Evolutionary conservation across 139 green algal species (phyloP).

Genomic region (Edaphochlamys debaryana): DNA sequence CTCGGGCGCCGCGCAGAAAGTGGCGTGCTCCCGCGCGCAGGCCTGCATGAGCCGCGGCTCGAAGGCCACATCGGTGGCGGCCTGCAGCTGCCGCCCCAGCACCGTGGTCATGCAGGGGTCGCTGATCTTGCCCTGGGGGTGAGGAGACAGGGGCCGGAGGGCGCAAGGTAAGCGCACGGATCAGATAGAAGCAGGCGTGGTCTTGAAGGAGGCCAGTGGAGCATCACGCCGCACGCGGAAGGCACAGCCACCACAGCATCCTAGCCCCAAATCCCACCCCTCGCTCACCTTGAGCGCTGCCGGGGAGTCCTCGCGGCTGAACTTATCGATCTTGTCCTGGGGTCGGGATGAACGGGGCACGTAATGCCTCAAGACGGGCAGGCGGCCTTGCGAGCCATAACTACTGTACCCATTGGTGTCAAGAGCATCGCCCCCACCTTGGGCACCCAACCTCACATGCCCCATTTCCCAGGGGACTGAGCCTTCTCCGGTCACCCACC

Average conservation of each 20-base stretch:
- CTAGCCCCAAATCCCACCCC: no score
- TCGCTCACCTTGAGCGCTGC: slow-evolving; percentile 24
- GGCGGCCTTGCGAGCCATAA: no score
- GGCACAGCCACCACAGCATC: no score
- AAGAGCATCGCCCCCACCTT: no score
- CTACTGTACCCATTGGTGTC: no score
- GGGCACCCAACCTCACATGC: no score
- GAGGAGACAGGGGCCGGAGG: background rate
- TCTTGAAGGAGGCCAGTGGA: background rate
- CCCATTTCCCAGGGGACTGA: no score
- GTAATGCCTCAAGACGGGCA: no score
- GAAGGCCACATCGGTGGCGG: slow-evolving; percentile 46
- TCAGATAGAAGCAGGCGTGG: background rate
- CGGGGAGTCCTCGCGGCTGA: slow-evolving; percentile 6
- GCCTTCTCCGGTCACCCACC: background rate
- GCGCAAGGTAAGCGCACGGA: no score
- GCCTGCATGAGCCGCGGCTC: slow-evolving; percentile 38
- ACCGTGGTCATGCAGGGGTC: slow-evolving; percentile 38
- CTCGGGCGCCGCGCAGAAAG: background rate
- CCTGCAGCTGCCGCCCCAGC: slow-evolving; percentile 41
- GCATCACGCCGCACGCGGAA: no score
- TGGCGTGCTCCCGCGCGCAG: slow-evolving; percentile 12
- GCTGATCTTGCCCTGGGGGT: slow-evolving; percentile 17
- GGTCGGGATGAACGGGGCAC: no score
- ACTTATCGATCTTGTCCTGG: slow-evolving; percentile 41